phyloP scores from a whole-genome alignment of 129 eudicot genomes.

The Ambrosia artemisiifolia region DNA sequence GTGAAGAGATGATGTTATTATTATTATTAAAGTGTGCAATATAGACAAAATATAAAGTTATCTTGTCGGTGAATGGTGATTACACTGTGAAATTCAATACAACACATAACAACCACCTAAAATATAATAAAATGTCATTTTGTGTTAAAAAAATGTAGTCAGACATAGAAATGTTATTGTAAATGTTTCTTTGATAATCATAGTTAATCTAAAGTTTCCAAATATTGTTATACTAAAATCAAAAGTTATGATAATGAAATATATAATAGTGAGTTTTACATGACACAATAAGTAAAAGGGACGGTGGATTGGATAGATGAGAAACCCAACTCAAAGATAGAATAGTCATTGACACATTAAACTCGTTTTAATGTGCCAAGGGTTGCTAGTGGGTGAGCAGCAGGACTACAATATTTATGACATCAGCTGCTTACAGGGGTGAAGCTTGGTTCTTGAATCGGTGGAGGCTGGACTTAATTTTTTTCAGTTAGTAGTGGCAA shows the following conservation, averaged over 20 bases:
- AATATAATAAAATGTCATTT: background rate
- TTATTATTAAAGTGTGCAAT: background rate
- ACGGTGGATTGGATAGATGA: background rate
- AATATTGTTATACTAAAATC: background rate
- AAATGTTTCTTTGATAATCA: background rate
- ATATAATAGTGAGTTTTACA: background rate
- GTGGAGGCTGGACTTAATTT: too few species aligned
- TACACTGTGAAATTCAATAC: background rate
- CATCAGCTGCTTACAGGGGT: too few species aligned
- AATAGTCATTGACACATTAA: background rate
- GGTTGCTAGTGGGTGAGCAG: too few species aligned
- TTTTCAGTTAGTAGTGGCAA: too few species aligned
- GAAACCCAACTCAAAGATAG: background rate
- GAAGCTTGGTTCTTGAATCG: too few species aligned
- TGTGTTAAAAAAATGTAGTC: too few species aligned
- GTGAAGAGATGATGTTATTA: background rate
- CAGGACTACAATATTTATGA: too few species aligned
- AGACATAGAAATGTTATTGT: background rate
- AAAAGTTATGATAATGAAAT: background rate
- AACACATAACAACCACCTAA: background rate
- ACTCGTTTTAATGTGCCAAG: background rate
- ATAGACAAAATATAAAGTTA: slow-evolving; percentile 1
- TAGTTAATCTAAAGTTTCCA: background rate
- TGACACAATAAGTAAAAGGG: background rate
- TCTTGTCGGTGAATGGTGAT: slow-evolving; percentile 8